These are phyloP conservation scores for Fragaria ananassa DNA, from an alignment of 306 rosid genomes.

Conservation along the genomic window DNA sequence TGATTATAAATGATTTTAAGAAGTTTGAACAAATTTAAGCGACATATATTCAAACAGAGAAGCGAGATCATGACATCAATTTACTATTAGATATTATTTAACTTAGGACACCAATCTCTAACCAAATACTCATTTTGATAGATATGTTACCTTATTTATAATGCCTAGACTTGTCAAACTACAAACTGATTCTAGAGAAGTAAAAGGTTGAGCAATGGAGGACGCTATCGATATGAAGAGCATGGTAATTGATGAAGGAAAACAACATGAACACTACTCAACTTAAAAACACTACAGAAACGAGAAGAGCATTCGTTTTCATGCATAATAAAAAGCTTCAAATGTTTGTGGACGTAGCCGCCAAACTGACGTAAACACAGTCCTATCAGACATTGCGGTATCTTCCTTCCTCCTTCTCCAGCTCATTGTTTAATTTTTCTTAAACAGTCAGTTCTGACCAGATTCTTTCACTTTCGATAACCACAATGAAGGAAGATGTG, in stretches of 20 bases:
- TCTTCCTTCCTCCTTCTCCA: neutral
- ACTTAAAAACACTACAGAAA: neutral
- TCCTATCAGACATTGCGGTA: conserved; percentile 2
- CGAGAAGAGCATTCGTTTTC: neutral
- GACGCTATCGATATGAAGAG: neutral
- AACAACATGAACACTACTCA: neutral
- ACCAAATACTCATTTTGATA: too few species aligned
- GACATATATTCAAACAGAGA: too few species aligned
- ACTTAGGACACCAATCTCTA: too few species aligned
- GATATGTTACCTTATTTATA: neutral
- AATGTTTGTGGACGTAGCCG: neutral
- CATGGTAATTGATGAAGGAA: neutral
- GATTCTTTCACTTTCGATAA: conserved; percentile 14
- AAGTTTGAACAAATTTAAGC: too few species aligned
- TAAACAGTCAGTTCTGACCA: conserved; percentile 6
- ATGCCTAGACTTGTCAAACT: neutral
- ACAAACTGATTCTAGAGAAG: neutral
- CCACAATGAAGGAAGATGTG: neutral
- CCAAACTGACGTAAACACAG: neutral
- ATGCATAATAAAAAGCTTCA: neutral
- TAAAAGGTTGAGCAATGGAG: neutral
- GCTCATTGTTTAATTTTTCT: conserved; percentile 11
- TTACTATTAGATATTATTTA: too few species aligned
- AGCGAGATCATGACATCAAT: too few species aligned
- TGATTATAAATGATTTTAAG: too few species aligned